phyloP scores from a whole-genome alignment of 106 monocot species.

The Xerophyta viscosa region DNA sequence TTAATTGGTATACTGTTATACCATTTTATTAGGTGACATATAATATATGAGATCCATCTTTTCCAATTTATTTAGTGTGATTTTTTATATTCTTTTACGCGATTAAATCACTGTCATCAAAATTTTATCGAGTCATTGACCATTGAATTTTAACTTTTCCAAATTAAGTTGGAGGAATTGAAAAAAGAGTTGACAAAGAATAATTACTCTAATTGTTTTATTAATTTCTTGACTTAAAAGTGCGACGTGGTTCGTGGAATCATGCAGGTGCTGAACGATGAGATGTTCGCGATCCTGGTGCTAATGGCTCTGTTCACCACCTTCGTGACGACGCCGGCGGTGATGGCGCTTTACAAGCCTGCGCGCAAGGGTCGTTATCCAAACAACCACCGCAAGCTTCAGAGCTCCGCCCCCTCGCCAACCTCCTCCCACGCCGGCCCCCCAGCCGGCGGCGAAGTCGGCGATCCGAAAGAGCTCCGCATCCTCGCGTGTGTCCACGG shows the following conservation, averaged over 20 bases:
- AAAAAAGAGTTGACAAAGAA: neutral
- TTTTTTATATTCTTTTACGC: no score
- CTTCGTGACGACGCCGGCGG: slow-evolving; percentile 73
- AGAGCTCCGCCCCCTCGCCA: slow-evolving; percentile 17
- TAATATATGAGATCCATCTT: no score
- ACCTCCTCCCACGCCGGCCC: no score
- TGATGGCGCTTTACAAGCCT: slow-evolving; percentile 82
- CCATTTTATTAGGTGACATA: no score
- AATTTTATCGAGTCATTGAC: no score
- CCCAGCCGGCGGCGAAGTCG: slow-evolving; percentile 1
- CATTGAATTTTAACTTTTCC: neutral
- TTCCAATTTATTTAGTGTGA: no score
- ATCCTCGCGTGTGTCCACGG: no score
- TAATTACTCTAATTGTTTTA: neutral
- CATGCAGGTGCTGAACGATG: slow-evolving; percentile 64
- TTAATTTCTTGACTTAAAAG: no score
- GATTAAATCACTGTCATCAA: no score
- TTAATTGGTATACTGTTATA: no score
- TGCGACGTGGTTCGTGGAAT: no score
- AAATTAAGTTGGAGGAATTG: neutral
- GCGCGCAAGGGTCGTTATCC: slow-evolving; percentile 25
- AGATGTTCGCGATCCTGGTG: slow-evolving; percentile 72
- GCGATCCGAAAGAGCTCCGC: no score
- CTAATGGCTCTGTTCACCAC: slow-evolving; percentile 93
- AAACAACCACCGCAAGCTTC: slow-evolving; percentile 37